Conservation (phyloP, 192 early-diverging fungal species). For the Allomyces macrogynus region DNA sequence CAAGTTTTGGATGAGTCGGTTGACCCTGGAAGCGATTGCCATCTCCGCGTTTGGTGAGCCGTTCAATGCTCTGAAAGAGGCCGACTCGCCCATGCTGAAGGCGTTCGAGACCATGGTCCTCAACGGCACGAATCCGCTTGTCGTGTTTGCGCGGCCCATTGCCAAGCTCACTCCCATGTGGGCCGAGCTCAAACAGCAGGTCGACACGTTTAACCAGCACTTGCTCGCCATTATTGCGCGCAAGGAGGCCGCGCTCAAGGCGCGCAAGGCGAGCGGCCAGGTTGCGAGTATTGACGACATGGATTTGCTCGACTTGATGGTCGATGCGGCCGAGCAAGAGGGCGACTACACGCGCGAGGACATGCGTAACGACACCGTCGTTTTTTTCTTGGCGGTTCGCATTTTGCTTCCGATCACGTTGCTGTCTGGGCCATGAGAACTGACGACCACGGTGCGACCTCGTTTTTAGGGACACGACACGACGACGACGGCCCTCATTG, state of each 20-base stretch:
- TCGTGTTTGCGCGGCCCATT: too few relatives aligned
- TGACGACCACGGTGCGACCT: background rate
- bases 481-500: conserved; percentile 29
- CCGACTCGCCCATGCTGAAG: too few relatives aligned
- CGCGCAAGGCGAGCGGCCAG: too few relatives aligned
- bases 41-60: background rate
- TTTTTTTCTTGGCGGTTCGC: conserved; percentile 33
- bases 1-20: background rate
- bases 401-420: background rate
- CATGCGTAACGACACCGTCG: conserved; percentile 22
- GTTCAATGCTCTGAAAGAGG: background rate
- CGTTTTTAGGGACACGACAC: conserved; percentile 15
- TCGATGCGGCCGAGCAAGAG: conserved; percentile 9
- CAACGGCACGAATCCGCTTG: too few relatives aligned
- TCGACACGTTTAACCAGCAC: too few relatives aligned
- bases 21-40: background rate
- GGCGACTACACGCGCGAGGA: background rate
- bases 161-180: too few relatives aligned
- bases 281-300: too few relatives aligned
- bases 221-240: too few relatives aligned
- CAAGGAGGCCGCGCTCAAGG: too few relatives aligned
- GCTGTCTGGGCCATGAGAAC: background rate
- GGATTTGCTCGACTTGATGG: conserved; percentile 8
- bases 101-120: too few relatives aligned
- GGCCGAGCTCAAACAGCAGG: too few relatives aligned